Percentiles rank a stretch among this genome's conserved stretches.
Evolutionary conservation across 2,329 filamentous ascomycete genomes (phyloP).

Genomic region (Zelopaecilomyces penicillatus): DNA sequence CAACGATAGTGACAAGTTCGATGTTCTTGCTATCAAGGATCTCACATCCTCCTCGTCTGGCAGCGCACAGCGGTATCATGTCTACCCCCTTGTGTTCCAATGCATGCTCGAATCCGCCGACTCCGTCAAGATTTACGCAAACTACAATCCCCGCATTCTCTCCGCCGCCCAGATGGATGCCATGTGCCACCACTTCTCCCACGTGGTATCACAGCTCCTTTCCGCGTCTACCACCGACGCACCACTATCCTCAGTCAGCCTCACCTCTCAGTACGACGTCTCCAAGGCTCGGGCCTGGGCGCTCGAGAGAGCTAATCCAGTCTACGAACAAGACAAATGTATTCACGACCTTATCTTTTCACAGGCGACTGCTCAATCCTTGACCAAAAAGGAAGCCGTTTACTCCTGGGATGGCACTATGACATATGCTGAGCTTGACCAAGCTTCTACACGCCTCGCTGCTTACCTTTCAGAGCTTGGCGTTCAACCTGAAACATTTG

Average conservation of each 20-base stretch:
- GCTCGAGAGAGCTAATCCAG: too few relatives aligned
- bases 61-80: too few relatives aligned
- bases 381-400: background rate
- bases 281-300: too few relatives aligned
- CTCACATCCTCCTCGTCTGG: background rate
- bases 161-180: too few relatives aligned
- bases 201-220: too few relatives aligned
- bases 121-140: background rate
- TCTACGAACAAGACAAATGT: too few relatives aligned
- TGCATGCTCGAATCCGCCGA: background rate
- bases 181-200: too few relatives aligned
- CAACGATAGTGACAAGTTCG: background rate
- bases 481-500: constrained; percentile 14
- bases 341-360: background rate
- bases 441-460: background rate
- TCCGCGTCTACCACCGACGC: too few relatives aligned
- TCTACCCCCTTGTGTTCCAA: constrained; percentile 1
- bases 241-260: too few relatives aligned
- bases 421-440: constrained; percentile 1
- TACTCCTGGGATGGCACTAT: background rate
- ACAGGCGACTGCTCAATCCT: background rate
- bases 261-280: too few relatives aligned
- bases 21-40: background rate
- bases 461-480: background rate
- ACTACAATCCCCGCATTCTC: background rate